Base-by-base conservation (phyloP, 176 grass and related monocot species). In the Aegilops tauschii region DNA sequence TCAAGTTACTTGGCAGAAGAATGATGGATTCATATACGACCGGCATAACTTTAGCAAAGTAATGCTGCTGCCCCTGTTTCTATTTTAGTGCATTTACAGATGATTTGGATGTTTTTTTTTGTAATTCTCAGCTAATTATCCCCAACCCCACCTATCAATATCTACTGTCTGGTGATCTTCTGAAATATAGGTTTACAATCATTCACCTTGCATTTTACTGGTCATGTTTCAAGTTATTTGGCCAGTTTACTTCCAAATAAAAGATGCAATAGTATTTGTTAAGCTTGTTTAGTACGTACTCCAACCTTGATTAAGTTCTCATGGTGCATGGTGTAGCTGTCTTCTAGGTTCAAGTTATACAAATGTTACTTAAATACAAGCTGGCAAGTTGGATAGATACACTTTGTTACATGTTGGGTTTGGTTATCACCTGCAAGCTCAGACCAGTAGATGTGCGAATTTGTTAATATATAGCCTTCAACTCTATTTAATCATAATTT, bases 1-100 rank as follows among this genome's bases (percentile, higher is more conserved):
- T 87, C 96, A 98, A 91, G 88, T 98, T 52, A 90, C 90, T 76
- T 98, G 96, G 96, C 82, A 91, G 88, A 92, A 88, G 86, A 94
- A 84, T 9, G 65, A 83, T 45, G 96, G 93, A 25, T 94, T 92
- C 78, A 91, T 89, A 74, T 98, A 98, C 35, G 88, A 98, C 56
- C 91, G 82, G 14, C 34, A 92, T 81, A 92, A 98, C 80, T 93
- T 98, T 44, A 92, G 78, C 81, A 90, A 95, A 72, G 96, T 98
- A 89, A 89, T 89, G 81, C 82, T 59, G 12, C 71, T 71, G 14
- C 12, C 39, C 86, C 12, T n/a, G 39, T 68, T 67, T 85, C 61
- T 77, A 3, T 54, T 70, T 73, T 79, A 80, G 16, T 16, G 16
- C 71, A 39, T 3, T 68, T 50, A 64, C 23, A 37, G 5, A 64